phyloP scores from a whole-genome alignment of 2,329 filamentous ascomycete genomes.

The Thielaviopsis punctulata region DNA sequence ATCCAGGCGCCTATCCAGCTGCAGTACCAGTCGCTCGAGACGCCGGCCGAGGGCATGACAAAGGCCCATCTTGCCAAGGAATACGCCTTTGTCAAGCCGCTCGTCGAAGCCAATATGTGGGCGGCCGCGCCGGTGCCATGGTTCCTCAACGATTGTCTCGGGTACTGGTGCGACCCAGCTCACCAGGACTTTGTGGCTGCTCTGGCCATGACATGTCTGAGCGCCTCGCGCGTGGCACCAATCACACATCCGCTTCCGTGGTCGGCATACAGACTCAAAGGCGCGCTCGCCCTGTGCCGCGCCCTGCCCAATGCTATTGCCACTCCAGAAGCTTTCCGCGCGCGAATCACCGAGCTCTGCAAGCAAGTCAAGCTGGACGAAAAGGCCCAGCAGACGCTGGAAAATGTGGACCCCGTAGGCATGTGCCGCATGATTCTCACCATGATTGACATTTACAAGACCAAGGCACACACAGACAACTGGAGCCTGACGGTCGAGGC shows the following conservation, averaged over 20 bases:
- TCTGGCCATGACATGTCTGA: constrained; percentile 30
- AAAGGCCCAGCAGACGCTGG: constrained; percentile 19
- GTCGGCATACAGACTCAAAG: constrained; percentile 31
- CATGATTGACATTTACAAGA: constrained; percentile 27
- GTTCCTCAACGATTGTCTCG: constrained; percentile 12
- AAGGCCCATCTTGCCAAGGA: constrained; percentile 18
- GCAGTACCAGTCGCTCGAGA: constrained; percentile 1
- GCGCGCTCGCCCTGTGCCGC: constrained; percentile 33
- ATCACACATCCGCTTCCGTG: constrained; percentile 34
- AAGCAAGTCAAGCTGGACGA: constrained; percentile 14
- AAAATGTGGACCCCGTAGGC: constrained; percentile 32
- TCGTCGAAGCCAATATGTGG: constrained; percentile 16
- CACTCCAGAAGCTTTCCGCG: constrained; percentile 16
- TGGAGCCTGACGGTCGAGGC: constrained; percentile 30
- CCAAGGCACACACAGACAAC: constrained; percentile 25
- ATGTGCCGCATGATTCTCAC: constrained; percentile 35
- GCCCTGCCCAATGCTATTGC: constrained; percentile 33
- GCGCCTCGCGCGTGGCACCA: constrained; percentile 30
- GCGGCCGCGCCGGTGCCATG: constrained; percentile 9
- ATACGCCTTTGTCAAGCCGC: constrained; percentile 23
- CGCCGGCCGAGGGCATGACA: constrained; percentile 6
- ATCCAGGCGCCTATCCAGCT: constrained; percentile 5
- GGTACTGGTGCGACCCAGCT: constrained; percentile 7
- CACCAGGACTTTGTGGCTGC: constrained; percentile 17
- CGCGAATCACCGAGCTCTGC: not conserved